Evolutionary conservation across 441 rosid genomes (phyloP).

Genomic region (Geranium incanum): DNA sequence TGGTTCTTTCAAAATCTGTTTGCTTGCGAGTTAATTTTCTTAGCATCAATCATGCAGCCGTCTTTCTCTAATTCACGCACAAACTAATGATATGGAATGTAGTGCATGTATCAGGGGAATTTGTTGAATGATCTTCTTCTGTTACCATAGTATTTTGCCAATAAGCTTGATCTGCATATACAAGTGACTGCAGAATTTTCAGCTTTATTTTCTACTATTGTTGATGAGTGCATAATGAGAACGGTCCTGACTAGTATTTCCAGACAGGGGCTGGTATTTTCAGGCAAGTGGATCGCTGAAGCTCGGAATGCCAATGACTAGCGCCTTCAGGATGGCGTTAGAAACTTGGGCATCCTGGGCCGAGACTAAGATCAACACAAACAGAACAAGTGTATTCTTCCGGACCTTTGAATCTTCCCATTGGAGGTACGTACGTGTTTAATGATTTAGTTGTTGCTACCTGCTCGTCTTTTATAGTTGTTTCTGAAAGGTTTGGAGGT

Average conservation of each 20-base stretch:
- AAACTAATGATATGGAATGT: too few species aligned
- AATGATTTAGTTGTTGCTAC: background rate
- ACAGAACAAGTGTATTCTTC: conserved; percentile 52
- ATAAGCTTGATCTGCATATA: background rate
- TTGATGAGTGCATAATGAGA: background rate
- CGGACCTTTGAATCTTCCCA: conserved; percentile 47
- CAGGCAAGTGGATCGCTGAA: conserved; percentile 31
- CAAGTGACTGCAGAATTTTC: background rate
- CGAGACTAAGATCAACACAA: conserved; percentile 41
- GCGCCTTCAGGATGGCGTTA: conserved; percentile 44
- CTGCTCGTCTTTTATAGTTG: too few species aligned
- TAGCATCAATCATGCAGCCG: too few species aligned
- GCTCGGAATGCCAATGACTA: conserved; percentile 49
- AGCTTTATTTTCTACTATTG: background rate
- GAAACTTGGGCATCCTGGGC: conserved; percentile 67
- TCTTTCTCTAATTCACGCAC: too few species aligned
- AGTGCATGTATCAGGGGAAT: too few species aligned
- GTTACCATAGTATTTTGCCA: background rate
- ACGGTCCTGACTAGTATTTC: conserved; percentile 30
- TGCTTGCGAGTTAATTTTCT: too few species aligned
- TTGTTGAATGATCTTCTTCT: background rate
- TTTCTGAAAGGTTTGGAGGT: too few species aligned
- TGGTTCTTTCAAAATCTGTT: too few species aligned
- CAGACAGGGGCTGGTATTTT: conserved; percentile 50
- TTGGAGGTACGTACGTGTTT: conserved; percentile 31